phyloP scores from a whole-genome alignment of 306 rosid species.

The Ammopiptanthus mongolicus region DNA sequence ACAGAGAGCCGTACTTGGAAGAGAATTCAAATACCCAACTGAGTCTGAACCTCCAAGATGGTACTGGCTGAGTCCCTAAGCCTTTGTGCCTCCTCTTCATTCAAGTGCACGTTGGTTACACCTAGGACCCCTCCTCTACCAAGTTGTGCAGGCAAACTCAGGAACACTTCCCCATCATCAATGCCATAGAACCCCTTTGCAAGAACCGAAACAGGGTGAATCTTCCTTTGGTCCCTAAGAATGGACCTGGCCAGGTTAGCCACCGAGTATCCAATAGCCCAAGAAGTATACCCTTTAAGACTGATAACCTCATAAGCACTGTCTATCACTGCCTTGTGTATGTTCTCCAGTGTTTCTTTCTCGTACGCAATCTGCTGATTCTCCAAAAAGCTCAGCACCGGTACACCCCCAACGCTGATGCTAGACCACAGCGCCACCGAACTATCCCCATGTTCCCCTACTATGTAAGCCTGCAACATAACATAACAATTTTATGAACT shows the following conservation, averaged over 20 bases:
- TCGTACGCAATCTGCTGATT: conserved; percentile 62
- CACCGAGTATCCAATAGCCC: conserved; percentile 92
- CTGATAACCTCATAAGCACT: conserved; percentile 81
- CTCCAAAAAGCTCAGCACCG: conserved; percentile 70
- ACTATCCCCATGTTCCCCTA: conserved; percentile 95
- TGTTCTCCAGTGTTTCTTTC: conserved; percentile 67
- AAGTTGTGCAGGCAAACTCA: conserved; percentile 78
- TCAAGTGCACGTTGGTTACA: conserved; percentile 68
- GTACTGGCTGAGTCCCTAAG: conserved; percentile 63
- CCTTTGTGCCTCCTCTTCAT: conserved; percentile 49
- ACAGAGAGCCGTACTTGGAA: background rate
- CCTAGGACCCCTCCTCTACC: conserved; percentile 79
- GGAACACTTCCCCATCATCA: conserved; percentile 60
- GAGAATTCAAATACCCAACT: conserved; percentile 47
- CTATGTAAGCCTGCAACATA: conserved; percentile 60
- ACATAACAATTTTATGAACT: background rate
- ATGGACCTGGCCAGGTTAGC: conserved; percentile 63
- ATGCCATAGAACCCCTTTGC: conserved; percentile 69
- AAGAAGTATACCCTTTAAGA: conserved; percentile 84
- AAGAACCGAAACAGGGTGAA: conserved; percentile 75
- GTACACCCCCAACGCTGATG: conserved; percentile 82
- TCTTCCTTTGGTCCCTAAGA: conserved; percentile 72
- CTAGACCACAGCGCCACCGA: conserved; percentile 96
- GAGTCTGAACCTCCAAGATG: conserved; percentile 51
- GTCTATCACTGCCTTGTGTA: conserved; percentile 58